Base-by-base conservation (phyloP, 176 grass and related monocot genomes). In the Avena eriantha region DNA sequence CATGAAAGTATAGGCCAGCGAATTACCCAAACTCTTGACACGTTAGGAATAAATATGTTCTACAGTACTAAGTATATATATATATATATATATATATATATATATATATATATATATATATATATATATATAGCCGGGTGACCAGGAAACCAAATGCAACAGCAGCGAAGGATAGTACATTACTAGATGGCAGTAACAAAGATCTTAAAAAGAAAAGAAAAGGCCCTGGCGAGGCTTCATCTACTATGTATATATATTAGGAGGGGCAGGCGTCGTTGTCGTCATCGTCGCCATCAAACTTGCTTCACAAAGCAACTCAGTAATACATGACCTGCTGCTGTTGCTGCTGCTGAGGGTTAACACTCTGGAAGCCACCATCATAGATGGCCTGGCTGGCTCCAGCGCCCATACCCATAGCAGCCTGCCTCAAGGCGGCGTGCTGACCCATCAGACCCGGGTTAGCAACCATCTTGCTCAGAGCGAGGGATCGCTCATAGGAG, bases 241-340 rank as follows among this genome's bases (percentile, higher is more conserved):
- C 61, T 85, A 73, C 89, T 80, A 81, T 88, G 87, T 81, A 79
- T 91, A 82, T 68, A 91, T 64, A 91, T 85, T 75, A 67, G 59
- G 67, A 74, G 22, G 67, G 48, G 54, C 26, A 36, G 76, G 51
- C 78, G 47, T 84, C 31, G 15, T 85, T 57, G 26, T 70, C 53
- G n/a, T 64, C 79, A 31, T 54, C 54, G 17, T 84, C 18, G 45
- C 21, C 17, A 21, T 63, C 50, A 70, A 21, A 53, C 33, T 57
- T 73, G 84, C 85, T 78, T 83, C 75, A 80, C 45, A 63, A 39
- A 22, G 34, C 69, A 54, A 29, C 67, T 91, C 91, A 99, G 81
- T 89, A 96, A 76, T 95, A 98, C 96, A 98, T 98, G 48, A 93
- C 91, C 86, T 95, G 95, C 79, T 65, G 76, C 12, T 76, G 70